These are phyloP conservation scores for Choiromyces venosus DNA, from an alignment of 495 filamentous ascomycete genomes.

Conservation along the genomic window DNA sequence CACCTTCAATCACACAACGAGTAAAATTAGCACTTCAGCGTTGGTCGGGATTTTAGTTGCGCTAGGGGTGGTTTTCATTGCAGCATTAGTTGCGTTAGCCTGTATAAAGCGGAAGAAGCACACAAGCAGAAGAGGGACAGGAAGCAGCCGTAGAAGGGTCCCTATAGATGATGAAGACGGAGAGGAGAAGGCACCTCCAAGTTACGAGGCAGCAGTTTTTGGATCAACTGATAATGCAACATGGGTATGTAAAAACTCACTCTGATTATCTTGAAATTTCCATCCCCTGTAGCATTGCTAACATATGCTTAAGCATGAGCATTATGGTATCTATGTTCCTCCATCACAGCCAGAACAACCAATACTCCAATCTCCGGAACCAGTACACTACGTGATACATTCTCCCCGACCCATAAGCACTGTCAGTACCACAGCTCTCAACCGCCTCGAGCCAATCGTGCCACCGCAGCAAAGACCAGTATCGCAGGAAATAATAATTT, in stretches of 20 bases:
- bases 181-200: not conserved
- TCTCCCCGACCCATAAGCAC: not conserved
- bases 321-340: not conserved
- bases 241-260: not conserved
- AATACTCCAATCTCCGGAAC: not conserved
- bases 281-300: not conserved
- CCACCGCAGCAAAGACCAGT: not conserved
- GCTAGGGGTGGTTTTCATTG: not conserved
- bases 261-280: not conserved
- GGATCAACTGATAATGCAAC: not conserved
- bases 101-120: not conserved
- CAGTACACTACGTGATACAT: not conserved
- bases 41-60: not conserved
- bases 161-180: not conserved
- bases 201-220: not conserved
- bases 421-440: not conserved
- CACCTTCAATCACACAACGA: not conserved
- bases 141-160: not conserved
- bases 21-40: not conserved
- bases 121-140: not conserved
- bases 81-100: not conserved
- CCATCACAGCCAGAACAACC: not conserved
- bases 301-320: not conserved
- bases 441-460: not conserved
- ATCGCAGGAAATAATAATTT: not conserved